Evolutionary conservation across 1,284 basidiomycete genomes (phyloP).

Genomic region (Melampsora larici-populina): DNA sequence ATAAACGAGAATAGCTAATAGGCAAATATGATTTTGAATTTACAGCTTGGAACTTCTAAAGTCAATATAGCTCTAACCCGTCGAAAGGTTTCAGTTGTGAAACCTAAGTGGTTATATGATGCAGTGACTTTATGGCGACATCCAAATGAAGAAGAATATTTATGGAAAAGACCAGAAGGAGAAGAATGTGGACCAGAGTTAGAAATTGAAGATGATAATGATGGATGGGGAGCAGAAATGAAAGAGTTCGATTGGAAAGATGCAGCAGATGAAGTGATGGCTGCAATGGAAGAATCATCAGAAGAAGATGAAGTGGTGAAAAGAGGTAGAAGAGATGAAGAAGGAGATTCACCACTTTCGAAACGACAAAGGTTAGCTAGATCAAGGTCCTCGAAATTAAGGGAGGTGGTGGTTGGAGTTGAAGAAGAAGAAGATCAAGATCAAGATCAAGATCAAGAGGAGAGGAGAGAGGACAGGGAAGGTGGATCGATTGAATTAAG

Average conservation of each 20-base stretch:
- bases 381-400: slow-evolving; percentile 35
- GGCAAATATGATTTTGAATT: background rate
- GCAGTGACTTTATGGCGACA: slow-evolving; percentile 74
- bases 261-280: slow-evolving; percentile 40
- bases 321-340: background rate
- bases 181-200: background rate
- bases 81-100: slow-evolving; percentile 74
- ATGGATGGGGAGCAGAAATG: slow-evolving; percentile 28
- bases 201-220: slow-evolving; percentile 19
- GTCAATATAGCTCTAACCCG: slow-evolving; percentile 69
- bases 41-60: slow-evolving; percentile 79
- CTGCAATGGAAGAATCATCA: slow-evolving; percentile 24
- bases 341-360: slow-evolving; percentile 21
- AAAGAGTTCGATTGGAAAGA: slow-evolving; percentile 35
- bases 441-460: background rate
- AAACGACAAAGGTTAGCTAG: slow-evolving; percentile 37
- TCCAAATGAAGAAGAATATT: slow-evolving; percentile 69
- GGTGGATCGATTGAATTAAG: slow-evolving; percentile 12
- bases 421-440: background rate
- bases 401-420: slow-evolving; percentile 12
- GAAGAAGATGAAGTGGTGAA: slow-evolving; percentile 8
- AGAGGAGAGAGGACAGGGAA: background rate
- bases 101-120: slow-evolving; percentile 81
- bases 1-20: background rate
- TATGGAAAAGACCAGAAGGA: slow-evolving; percentile 49